Evolutionary conservation across 2,329 filamentous ascomycete genomes (phyloP), one percentile per base, ranked within the genome.

Genomic region (Phialophora tarda): DNA sequence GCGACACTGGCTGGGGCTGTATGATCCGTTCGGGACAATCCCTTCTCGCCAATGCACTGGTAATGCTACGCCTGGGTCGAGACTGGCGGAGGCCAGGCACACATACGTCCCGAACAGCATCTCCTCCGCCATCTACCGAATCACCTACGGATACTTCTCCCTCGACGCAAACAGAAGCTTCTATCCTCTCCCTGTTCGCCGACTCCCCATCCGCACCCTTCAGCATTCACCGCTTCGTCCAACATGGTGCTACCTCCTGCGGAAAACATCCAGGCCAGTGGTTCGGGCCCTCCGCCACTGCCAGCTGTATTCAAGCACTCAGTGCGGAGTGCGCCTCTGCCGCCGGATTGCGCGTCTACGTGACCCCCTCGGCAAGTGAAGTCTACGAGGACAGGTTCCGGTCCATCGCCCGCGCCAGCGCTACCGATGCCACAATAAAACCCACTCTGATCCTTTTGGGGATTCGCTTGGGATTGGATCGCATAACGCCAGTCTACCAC

Each of bases 11-110:
- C 59, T 99, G 96, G 93, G 95, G 95, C 0, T 99, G 95, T 76
- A 99, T 99, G 95, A 98, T 99, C 73, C 85, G 95, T 66, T 97
- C 94, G 5, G 95, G 95, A 3, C 95, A 99, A 81, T 94, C 92
- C 74, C 83, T 99, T 28, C 82, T 99, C 50, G 94, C 94, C 53
- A 99, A 98, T 78, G 85, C 94, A 1, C 83, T 98, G 73, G 80
- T 87, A 21, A 84, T 91, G 63, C 81, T 93, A 56, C 83, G 85
- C 47, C 81, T 97, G 24, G 94, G 95, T 23, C 88, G 95, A 85
- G 90, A 72, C 21, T 73, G 71, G 71, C 66, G 71, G 23, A 64
- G 70, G 41, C 59, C 58, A 10, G 62, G 65, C 91, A 93, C 83
- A 69, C 72, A 57, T 62, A 65, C 47, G 28, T 32, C 47, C n/a